Evolutionary conservation across 768 basidiomycete genomes (phyloP).

Genomic region (Gloeopeniophorella convolvens): DNA sequence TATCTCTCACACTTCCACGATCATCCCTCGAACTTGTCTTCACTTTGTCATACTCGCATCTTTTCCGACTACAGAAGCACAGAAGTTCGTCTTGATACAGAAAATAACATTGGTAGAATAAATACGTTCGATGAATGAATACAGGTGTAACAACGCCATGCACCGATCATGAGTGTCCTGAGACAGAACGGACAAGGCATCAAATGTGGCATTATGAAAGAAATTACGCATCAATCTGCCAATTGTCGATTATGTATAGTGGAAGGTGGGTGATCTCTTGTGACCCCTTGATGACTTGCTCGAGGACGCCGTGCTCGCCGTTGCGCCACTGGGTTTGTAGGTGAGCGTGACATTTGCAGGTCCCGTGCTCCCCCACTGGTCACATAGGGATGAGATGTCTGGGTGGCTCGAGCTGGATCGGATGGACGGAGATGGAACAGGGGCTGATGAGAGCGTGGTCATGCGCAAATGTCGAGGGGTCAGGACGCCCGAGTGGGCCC

Average conservation of each 20-base stretch:
- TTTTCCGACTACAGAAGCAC: neutral
- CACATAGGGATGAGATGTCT: conserved; percentile 51
- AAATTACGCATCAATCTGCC: too few relatives aligned
- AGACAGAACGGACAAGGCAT: neutral
- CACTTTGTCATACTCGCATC: neutral
- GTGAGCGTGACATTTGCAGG: conserved; percentile 54
- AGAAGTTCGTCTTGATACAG: neutral
- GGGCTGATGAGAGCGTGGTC: conserved; percentile 26
- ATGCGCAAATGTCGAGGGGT: conserved; percentile 30
- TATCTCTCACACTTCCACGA: too few relatives aligned
- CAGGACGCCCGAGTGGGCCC: conserved; percentile 5
- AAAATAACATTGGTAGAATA: conserved; percentile 1
- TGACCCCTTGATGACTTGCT: conserved; percentile 12
- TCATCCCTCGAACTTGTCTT: too few relatives aligned
- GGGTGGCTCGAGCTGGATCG: conserved; percentile 45
- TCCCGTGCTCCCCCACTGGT: conserved; percentile 49
- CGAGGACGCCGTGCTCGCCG: conserved; percentile 11
- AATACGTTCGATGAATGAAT: neutral
- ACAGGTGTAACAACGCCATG: neutral
- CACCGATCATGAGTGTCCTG: neutral
- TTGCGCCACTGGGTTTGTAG: conserved; percentile 31
- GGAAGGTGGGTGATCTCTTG: conserved; percentile 12
- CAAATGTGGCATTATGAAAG: neutral
- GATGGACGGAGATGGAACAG: conserved; percentile 43
- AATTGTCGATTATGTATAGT: conserved; percentile 6